Evolutionary conservation across 2,329 filamentous ascomycete genomes (phyloP).

Genomic region (Capronia americana): DNA sequence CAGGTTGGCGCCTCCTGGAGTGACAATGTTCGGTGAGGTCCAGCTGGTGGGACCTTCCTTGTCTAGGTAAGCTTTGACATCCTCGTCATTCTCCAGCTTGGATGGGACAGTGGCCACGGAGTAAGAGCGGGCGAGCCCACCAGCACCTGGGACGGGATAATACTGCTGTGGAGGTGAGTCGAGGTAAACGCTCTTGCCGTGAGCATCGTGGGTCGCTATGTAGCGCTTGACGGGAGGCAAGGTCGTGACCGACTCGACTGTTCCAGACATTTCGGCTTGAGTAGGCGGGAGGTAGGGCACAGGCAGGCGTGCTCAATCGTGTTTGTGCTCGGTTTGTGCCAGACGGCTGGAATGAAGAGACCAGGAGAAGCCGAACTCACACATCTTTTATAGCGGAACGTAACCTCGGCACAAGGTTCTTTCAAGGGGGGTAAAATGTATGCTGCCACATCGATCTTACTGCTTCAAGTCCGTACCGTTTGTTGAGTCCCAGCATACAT

Average conservation of each 20-base stretch:
- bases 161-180: conserved; percentile 30
- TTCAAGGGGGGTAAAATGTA: no score
- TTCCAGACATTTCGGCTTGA: conserved; percentile 14
- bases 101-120: conserved; percentile 31
- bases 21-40: conserved; percentile 30
- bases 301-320: neutral
- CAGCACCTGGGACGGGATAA: conserved; percentile 14
- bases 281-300: neutral
- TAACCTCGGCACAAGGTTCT: no score
- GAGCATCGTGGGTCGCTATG: conserved; percentile 31
- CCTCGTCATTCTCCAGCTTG: conserved; percentile 31
- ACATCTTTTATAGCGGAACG: neutral
- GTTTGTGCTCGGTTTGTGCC: neutral
- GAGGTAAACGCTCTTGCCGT: conserved; percentile 31
- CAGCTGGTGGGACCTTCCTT: conserved; percentile 29
- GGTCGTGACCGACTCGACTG: conserved; percentile 17
- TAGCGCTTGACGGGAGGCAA: conserved; percentile 29
- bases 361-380: neutral
- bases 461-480: no score
- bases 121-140: conserved; percentile 32
- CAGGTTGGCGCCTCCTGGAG: conserved; percentile 31
- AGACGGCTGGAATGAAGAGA: neutral
- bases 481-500: no score
- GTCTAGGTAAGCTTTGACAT: conserved; percentile 34
- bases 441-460: no score